phyloP scores from a whole-genome alignment of 208 protist species.

The Crithidia bombi region DNA sequence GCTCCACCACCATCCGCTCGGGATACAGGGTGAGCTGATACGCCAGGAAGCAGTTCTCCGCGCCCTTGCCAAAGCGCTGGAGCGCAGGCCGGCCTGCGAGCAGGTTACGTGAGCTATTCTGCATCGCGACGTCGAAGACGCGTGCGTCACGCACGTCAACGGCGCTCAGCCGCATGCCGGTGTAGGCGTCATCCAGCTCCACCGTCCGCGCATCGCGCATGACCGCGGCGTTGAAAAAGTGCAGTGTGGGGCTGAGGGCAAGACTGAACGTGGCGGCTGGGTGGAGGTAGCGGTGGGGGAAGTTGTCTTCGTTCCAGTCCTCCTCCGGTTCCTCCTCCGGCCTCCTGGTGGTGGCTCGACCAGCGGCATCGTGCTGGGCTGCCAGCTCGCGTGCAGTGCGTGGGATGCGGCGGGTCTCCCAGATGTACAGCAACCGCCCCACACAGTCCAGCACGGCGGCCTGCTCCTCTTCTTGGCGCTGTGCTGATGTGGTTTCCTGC shows the following conservation, averaged over 20 bases:
- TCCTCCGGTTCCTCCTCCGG: constrained; percentile 46
- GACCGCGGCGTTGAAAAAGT: constrained; percentile 48
- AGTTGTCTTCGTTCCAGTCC: constrained; percentile 83
- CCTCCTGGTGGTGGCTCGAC: not conserved
- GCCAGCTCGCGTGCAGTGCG: constrained; percentile 56
- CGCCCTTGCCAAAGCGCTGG: constrained; percentile 61
- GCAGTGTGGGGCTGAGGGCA: constrained; percentile 41
- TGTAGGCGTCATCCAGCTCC: constrained; percentile 57
- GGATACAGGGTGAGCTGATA: constrained; percentile 84
- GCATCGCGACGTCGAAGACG: constrained; percentile 83
- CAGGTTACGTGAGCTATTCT: constrained; percentile 72
- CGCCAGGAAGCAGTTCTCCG: constrained; percentile 62
- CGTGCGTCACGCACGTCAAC: constrained; percentile 65
- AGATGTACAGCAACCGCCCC: constrained; percentile 70
- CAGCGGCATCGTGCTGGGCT: constrained; percentile 10
- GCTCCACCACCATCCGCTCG: constrained; percentile 55
- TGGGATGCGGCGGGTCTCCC: constrained; percentile 75
- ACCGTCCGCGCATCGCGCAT: constrained; percentile 66
- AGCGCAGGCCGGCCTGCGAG: constrained; percentile 67
- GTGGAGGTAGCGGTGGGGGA: constrained; percentile 83
- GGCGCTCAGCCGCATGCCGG: constrained; percentile 72
- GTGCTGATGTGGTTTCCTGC: constrained; percentile 17
- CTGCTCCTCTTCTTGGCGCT: too few species aligned
- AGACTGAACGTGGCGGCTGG: constrained; percentile 71
- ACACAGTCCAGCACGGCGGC: constrained; percentile 60